Evolutionary conservation across 2,329 filamentous ascomycete species (phyloP).

Genomic region (Sporothrix brasiliensis): DNA sequence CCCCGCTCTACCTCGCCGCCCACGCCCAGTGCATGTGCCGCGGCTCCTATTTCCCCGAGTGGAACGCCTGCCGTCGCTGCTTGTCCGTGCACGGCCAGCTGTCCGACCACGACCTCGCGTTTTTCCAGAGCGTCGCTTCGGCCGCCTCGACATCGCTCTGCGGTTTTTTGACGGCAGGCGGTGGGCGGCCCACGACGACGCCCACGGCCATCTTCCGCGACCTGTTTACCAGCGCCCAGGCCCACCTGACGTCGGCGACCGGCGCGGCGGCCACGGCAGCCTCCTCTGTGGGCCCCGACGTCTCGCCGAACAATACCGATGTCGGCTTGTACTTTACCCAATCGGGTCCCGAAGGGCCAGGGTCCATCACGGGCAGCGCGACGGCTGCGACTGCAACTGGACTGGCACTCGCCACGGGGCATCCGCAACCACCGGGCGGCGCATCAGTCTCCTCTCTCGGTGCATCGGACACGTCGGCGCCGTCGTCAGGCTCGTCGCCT

Average conservation of each 20-base stretch:
- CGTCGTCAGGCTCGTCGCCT: slow-evolving; percentile 3
- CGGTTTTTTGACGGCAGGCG: slow-evolving; percentile 32
- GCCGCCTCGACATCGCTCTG: slow-evolving; percentile 45
- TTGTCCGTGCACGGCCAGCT: slow-evolving; percentile 47
- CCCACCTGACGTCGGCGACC: slow-evolving; percentile 37
- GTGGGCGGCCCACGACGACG: slow-evolving; percentile 34
- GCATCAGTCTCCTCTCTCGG: not conserved
- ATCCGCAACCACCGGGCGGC: slow-evolving; percentile 14
- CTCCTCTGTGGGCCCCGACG: slow-evolving; percentile 34
- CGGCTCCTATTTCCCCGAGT: slow-evolving; percentile 49
- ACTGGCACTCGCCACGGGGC: slow-evolving; percentile 31
- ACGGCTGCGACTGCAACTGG: slow-evolving; percentile 43
- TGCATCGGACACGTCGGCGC: not conserved
- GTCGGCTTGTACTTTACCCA: slow-evolving; percentile 49
- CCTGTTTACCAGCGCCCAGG: slow-evolving; percentile 43
- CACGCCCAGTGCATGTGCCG: slow-evolving; percentile 47
- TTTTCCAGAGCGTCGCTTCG: slow-evolving; percentile 44
- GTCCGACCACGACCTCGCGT: slow-evolving; percentile 42
- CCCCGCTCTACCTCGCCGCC: slow-evolving; percentile 38
- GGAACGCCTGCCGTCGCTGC: slow-evolving; percentile 48
- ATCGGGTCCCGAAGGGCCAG: slow-evolving; percentile 39
- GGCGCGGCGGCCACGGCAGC: slow-evolving; percentile 37
- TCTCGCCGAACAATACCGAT: slow-evolving; percentile 43
- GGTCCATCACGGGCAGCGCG: slow-evolving; percentile 49
- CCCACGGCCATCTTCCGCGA: slow-evolving; percentile 45